Evolutionary conservation across 2,329 filamentous ascomycete species (phyloP), one percentile per base, ranked within the genome.

Genomic region (Fusarium decemcellulare): DNA sequence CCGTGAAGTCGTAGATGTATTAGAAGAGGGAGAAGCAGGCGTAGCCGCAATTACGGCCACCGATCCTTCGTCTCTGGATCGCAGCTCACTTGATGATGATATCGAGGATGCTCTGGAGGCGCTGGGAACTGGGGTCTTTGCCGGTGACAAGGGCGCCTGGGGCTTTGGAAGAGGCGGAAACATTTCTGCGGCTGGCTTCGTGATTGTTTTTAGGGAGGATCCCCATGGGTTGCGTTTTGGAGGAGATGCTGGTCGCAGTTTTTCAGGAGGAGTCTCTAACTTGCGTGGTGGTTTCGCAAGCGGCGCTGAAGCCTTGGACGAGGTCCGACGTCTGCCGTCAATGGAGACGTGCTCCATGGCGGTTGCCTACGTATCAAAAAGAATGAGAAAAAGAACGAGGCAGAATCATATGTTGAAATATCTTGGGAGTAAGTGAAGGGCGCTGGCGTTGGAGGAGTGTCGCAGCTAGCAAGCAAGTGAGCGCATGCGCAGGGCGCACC

Each of bases 141-240:
- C 36, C 8, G 62, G 43, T n/a, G 48, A 51, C 32, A 39, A 43
- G n/a, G 58, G 51, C 18, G 39, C 27, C 12, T 48, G 61, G 18
- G 66, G 50, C 42, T 60, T 63, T 12, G 70, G 67, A 14, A 77
- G 59, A 27, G 72, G 66, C 10, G 74, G 75, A 12, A 74, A 77
- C 43, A 61, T 65, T 11, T 61, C 57, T 12, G 52, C 37, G 16
- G 42, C 42, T 11, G 68, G 29, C 34, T 52, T 59, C 8, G 50
- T 23, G 39, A 51, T 18, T 15, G 16, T 8, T 44, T 50, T 66
- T 34, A 18, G 57, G 27, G 53, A n/a, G 36, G 60, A 58, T 36
- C 59, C 54, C 78, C 78, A 80, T 30, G 78, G 78, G 59, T 78
- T 80, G 6, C 65, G 66, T 47, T 73, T 77, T 7, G 78, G 78